A percentile compares a stretch with the other conserved stretches of the same genome.
These are phyloP conservation scores for Aspergillus nidulans DNA, from an alignment of 495 filamentous ascomycete species.

Conservation along the genomic window DNA sequence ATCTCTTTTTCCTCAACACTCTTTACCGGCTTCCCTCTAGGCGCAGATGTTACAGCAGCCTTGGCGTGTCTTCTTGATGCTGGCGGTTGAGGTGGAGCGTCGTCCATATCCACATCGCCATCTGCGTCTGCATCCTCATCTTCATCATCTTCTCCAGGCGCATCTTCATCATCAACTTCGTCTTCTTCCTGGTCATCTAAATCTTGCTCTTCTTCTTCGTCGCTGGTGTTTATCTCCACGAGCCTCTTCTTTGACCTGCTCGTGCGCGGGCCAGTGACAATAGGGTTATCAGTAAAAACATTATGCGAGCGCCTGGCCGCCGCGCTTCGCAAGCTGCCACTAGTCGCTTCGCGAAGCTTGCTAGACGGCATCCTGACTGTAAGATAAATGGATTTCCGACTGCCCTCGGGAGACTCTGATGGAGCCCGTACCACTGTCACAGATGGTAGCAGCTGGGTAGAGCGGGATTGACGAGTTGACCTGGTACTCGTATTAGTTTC, in stretches of 20 bases:
- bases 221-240: conserved; percentile 59
- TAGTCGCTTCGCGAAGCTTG: conserved; percentile 74
- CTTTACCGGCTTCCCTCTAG: conserved; percentile 38
- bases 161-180: conserved; percentile 50
- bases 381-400: conserved; percentile 63
- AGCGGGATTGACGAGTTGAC: conserved; percentile 32
- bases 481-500: conserved; percentile 38
- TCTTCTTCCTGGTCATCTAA: conserved; percentile 49
- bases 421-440: conserved; percentile 54
- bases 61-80: conserved; percentile 29
- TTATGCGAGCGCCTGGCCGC: conserved; percentile 37
- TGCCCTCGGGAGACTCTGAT: conserved; percentile 51
- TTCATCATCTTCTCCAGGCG: conserved; percentile 49
- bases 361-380: conserved; percentile 81
- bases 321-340: conserved; percentile 24
- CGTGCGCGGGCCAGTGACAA: conserved; percentile 56
- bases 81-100: conserved; percentile 41
- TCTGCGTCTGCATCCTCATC: conserved; percentile 51
- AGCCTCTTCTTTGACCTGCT: conserved; percentile 65
- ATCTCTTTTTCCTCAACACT: conserved; percentile 59
- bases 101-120: conserved; percentile 55
- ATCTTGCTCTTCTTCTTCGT: conserved; percentile 40
- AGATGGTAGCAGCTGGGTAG: conserved; percentile 28
- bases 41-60: conserved; percentile 20
- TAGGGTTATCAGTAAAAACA: conserved; percentile 52